Percentiles rank a stretch among this genome's conserved stretches.
Evolutionary conservation across 805 yeast species (phyloP).

Genomic region (Soucietia sequanensis): DNA sequence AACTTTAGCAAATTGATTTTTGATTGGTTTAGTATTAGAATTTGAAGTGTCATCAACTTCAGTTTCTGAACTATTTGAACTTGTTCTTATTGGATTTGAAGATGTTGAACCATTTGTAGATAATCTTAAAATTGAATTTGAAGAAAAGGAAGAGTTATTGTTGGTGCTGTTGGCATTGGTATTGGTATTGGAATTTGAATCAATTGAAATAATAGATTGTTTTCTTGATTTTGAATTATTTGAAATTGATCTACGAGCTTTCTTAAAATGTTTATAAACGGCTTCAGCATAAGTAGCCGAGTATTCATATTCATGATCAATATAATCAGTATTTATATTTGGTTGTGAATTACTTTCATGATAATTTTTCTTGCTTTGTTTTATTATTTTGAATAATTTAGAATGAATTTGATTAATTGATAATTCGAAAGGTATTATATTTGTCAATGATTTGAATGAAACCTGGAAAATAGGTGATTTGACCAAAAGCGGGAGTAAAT

Average conservation of each 20-base stretch:
- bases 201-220: not conserved
- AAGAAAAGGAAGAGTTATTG: too few species aligned
- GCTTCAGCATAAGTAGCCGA: not conserved
- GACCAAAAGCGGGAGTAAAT: not conserved
- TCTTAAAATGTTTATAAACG: not conserved
- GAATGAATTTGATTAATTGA: not conserved
- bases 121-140: not conserved
- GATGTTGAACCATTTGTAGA: not conserved
- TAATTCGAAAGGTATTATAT: not conserved
- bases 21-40: too few species aligned
- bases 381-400: not conserved
- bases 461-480: conserved; percentile 1
- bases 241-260: not conserved
- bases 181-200: not conserved
- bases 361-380: not conserved
- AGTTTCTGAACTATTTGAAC: conserved; percentile 1
- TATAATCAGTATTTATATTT: too few species aligned
- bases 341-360: not conserved
- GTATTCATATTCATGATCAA: too few species aligned
- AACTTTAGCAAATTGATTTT: not conserved
- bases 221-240: conserved; percentile 1
- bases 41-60: not conserved
- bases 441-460: not conserved
- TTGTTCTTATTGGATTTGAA: not conserved
- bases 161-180: too few species aligned